Percentiles rank a stretch among this genome's conserved stretches.
These are phyloP conservation scores for Globisporangium takayamanum DNA, from an alignment of 352 stramenopile genomes.

Conservation along the genomic window DNA sequence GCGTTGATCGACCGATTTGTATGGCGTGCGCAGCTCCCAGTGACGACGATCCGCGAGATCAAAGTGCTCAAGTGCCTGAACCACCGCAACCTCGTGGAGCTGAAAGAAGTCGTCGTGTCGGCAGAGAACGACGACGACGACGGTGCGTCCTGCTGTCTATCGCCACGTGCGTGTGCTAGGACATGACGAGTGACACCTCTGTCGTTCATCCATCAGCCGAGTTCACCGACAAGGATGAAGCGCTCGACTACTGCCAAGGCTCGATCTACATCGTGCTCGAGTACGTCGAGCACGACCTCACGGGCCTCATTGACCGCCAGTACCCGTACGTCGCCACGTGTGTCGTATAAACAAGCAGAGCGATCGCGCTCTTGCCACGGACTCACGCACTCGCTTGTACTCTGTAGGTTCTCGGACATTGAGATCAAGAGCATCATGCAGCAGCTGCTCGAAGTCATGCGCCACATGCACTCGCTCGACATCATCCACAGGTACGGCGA, in stretches of 20 bases:
- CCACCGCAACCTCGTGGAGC: constrained; percentile 93
- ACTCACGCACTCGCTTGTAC: not conserved
- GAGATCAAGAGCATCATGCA: constrained; percentile 88
- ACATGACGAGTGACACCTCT: not conserved
- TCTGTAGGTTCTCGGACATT: constrained; percentile 65
- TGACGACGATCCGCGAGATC: constrained; percentile 97
- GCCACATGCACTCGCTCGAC: constrained; percentile 84
- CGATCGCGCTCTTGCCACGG: not conserved
- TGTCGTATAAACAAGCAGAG: not conserved
- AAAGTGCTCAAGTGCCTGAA: constrained; percentile 97
- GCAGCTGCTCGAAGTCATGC: constrained; percentile 80
- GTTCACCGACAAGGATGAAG: constrained; percentile 81
- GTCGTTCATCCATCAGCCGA: constrained; percentile 10
- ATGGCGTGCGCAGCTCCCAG: constrained; percentile 61
- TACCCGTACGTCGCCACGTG: constrained; percentile 46
- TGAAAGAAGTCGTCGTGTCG: constrained; percentile 94
- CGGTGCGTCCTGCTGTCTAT: constrained; percentile 20
- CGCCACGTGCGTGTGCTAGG: not conserved
- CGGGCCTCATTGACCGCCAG: constrained; percentile 80
- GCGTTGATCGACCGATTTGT: not conserved
- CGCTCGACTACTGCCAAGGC: constrained; percentile 78
- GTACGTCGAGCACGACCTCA: constrained; percentile 88
- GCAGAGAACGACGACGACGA: constrained; percentile 82
- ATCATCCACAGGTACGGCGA: constrained; percentile 72
- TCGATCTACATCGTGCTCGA: constrained; percentile 87